Conservation (phyloP, 2,329 filamentous ascomycete species). For the Nothophoma quercina region DNA sequence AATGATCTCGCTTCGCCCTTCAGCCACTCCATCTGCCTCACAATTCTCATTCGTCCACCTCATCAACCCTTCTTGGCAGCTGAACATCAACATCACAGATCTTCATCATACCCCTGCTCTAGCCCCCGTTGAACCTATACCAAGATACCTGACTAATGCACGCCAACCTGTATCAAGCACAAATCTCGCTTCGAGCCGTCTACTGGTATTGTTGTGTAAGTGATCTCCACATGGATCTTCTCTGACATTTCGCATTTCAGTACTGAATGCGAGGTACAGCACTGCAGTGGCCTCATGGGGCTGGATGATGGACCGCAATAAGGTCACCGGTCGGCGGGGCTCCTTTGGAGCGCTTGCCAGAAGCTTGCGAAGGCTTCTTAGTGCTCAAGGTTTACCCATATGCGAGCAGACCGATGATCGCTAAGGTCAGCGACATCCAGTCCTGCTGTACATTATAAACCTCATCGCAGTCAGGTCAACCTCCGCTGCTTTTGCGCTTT, state of each 20-base stretch:
- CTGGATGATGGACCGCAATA: background rate
- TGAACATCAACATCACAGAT: background rate
- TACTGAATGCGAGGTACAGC: constrained; percentile 6
- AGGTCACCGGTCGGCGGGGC: background rate
- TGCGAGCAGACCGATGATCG: background rate
- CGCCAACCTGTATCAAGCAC: background rate
- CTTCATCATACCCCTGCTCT: background rate
- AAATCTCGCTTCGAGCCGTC: constrained; percentile 1
- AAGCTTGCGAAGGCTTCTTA: background rate
- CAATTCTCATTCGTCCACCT: background rate
- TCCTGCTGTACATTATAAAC: too few species aligned
- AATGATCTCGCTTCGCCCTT: constrained; percentile 5
- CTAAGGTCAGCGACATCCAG: too few species aligned
- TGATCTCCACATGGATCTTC: constrained; percentile 1
- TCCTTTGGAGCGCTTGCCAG: background rate
- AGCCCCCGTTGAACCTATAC: background rate
- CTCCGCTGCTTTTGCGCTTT: too few species aligned
- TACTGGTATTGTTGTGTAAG: too few species aligned
- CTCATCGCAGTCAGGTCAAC: too few species aligned
- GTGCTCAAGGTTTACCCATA: background rate
- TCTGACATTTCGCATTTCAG: constrained; percentile 7
- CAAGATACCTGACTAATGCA: background rate
- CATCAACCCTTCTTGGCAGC: constrained; percentile 1
- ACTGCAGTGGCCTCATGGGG: background rate
- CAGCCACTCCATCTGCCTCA: constrained; percentile 11